Conservation (phyloP, 2,329 filamentous ascomycete genomes). For the Diaporthe longicolla region DNA sequence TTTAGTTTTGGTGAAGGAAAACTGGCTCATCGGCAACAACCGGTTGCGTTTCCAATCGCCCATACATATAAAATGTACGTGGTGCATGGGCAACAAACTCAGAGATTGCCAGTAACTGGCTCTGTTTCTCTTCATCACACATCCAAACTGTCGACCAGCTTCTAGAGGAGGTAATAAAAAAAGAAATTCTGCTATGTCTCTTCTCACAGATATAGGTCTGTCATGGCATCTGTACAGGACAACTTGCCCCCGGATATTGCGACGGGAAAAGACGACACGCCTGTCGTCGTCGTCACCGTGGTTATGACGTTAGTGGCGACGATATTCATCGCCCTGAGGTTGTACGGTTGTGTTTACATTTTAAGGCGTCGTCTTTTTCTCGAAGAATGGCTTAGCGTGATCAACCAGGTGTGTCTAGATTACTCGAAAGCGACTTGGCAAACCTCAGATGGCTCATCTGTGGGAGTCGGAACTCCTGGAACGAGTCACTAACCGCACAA, state of each 20-base stretch:
- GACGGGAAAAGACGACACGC: neutral
- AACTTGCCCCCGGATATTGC: neutral
- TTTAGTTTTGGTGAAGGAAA: neutral
- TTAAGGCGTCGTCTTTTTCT: neutral
- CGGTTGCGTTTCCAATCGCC: no score
- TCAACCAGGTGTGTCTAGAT: slow-evolving; percentile 20
- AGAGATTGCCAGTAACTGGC: neutral
- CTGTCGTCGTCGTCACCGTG: neutral
- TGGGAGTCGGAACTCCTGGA: no score
- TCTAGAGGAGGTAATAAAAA: neutral
- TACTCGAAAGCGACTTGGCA: neutral
- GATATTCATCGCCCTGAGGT: neutral
- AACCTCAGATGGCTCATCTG: neutral
- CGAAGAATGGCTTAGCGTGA: slow-evolving; percentile 20
- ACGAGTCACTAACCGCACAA: neutral
- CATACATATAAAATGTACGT: no score
- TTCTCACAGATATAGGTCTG: neutral
- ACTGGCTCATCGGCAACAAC: neutral
- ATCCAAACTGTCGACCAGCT: neutral
- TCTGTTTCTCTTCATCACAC: neutral
- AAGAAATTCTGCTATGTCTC: neutral
- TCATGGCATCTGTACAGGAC: neutral
- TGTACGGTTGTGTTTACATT: slow-evolving; percentile 2
- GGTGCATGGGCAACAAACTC: neutral
- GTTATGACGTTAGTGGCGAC: slow-evolving; percentile 1